Base-by-base conservation (phyloP, 2,329 filamentous ascomycete genomes). In the Dichotomopilus funicola region DNA sequence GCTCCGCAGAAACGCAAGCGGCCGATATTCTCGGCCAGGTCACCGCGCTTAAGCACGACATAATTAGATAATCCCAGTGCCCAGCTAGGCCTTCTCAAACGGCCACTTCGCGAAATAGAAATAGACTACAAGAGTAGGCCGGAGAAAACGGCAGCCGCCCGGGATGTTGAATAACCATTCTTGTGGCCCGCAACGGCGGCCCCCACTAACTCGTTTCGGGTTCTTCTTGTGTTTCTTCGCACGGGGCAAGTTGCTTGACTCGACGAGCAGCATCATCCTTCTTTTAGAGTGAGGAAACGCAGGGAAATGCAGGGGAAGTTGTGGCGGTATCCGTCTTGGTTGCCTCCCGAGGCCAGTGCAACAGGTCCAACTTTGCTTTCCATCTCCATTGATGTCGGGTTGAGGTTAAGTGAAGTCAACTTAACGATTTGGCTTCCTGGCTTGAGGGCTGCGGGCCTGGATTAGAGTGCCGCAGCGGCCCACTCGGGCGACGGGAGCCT, bases 41-140 rank as follows among this genome's bases (percentile, higher is more conserved):
- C 38, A 51, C 52, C 40, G 60, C 60, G 60, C 60, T 60, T 62
- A 59, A 45, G 45, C 46, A 49, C 34, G 19, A 27, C 19, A 27
- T 27, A 27, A 27, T 27, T 27, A 27, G 19, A 27, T 27, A 27
- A 27, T 27, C 19, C 19, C 19, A 27, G 19, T 12, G 37, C 9
- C 37, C 9, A 40, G 12, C 37, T 40, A 1, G 37, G 37, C 37
- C 37, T 40, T 2, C 37, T 40, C 8, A 40, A 40, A 40, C 12
- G 37, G 37, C 37, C 37, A 9, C 37, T 40, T 9, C 1, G 37
- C 37, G 9, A 12, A 27, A 27, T 27, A 27, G 19, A 27, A 27
- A 27, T 27, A 27, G 19, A 27, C 19, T 27, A 27, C 53, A 51
- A 33, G 51, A 33, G 52, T 36, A 51, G 41, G 48, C 27, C 48